phyloP scores from a whole-genome alignment of 805 yeast genomes.

The Nakazawaea peltata region DNA sequence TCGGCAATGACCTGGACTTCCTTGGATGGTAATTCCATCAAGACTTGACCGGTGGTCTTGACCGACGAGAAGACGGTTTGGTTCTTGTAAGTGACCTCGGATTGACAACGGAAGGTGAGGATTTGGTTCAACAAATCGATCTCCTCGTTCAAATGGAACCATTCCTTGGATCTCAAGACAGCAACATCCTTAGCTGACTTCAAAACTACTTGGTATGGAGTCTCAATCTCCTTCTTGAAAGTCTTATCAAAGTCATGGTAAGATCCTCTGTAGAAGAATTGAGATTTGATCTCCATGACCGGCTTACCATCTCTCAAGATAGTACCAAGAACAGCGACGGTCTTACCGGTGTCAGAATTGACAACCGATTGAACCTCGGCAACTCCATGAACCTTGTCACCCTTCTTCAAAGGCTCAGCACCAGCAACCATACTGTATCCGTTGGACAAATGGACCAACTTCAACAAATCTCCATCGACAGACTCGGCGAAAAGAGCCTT shows the following conservation, averaged over 20 bases:
- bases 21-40: conserved; percentile 85
- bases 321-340: conserved; percentile 92
- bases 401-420: conserved; percentile 81
- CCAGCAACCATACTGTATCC: conserved; percentile 92
- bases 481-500: conserved; percentile 95
- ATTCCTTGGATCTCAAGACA: conserved; percentile 88
- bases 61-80: conserved; percentile 72
- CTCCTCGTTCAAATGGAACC: conserved; percentile 79
- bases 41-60: conserved; percentile 75
- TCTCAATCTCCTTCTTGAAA: conserved; percentile 80
- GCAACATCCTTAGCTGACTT: conserved; percentile 83
- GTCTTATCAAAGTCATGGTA: conserved; percentile 87
- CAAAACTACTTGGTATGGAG: conserved; percentile 75
- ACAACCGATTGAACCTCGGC: conserved; percentile 86
- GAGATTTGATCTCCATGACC: conserved; percentile 90
- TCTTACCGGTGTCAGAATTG: conserved; percentile 89
- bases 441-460: conserved; percentile 90
- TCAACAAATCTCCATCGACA: conserved; percentile 93
- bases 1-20: conserved; percentile 79
- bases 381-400: conserved; percentile 73
- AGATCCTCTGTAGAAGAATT: conserved; percentile 93
- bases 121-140: conserved; percentile 70
- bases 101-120: conserved; percentile 82
- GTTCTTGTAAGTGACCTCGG: conserved; percentile 75
- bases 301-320: conserved; percentile 68